Conservation (phyloP, 1,139 yeast genomes). For the Pichia sp. region DNA sequence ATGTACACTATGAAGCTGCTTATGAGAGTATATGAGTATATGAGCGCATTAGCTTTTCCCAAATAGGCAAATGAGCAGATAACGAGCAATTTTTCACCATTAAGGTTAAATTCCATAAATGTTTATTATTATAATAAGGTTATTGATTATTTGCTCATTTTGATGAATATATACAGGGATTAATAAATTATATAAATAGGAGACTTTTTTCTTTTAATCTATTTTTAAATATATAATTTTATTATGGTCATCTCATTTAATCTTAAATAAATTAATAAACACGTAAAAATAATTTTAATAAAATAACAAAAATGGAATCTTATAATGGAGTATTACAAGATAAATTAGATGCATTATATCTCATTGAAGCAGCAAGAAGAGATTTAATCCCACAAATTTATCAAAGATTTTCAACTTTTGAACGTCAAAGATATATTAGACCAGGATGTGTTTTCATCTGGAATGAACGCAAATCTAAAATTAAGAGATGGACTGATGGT, state of each 20-base stretch:
- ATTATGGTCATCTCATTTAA: too few species aligned
- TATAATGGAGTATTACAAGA: constrained; percentile 55
- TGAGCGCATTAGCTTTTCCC: not conserved
- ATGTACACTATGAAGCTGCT: too few species aligned
- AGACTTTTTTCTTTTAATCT: too few species aligned
- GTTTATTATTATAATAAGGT: too few species aligned
- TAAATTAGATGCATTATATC: constrained; percentile 55
- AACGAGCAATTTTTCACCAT: not conserved
- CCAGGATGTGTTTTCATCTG: constrained; percentile 60
- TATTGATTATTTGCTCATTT: too few species aligned
- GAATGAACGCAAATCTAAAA: constrained; percentile 66
- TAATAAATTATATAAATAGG: too few species aligned
- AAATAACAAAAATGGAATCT: constrained; percentile 45
- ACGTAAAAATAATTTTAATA: too few species aligned
- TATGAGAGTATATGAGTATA: too few species aligned
- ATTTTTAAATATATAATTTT: too few species aligned
- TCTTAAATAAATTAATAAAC: too few species aligned
- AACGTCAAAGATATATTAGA: constrained; percentile 42
- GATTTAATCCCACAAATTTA: constrained; percentile 53
- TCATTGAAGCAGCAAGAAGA: constrained; percentile 58
- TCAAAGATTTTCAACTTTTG: constrained; percentile 53
- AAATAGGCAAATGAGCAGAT: not conserved
- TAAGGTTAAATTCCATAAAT: not conserved
- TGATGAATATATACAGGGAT: not conserved
- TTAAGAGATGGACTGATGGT: constrained; percentile 77